phyloP scores from a whole-genome alignment of 352 stramenopile species.

The Aphanomyces euteiches region DNA sequence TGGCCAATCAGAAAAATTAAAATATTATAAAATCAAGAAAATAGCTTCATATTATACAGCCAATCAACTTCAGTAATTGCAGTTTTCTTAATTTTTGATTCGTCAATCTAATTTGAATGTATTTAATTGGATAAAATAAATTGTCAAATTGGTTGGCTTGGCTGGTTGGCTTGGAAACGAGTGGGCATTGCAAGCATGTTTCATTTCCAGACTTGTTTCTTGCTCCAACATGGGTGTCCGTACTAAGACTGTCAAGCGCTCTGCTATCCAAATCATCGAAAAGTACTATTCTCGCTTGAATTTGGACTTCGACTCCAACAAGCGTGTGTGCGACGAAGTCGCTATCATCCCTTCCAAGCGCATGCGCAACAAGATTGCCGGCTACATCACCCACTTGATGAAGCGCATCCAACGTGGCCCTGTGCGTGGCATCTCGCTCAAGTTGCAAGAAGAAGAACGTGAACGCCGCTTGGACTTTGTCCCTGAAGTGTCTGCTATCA shows the following conservation, averaged over 20 bases:
- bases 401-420: conserved; percentile 99
- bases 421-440: conserved; percentile 99
- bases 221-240: conserved; percentile 93
- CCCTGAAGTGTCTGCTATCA: conserved; percentile 94
- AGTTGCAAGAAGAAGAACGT: conserved; percentile 99
- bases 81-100: neutral
- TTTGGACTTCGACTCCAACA: conserved; percentile 99
- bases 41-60: too few relatives aligned
- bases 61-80: neutral
- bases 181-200: neutral
- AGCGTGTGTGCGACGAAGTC: conserved; percentile 95
- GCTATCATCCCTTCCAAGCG: conserved; percentile 99
- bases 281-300: conserved; percentile 99
- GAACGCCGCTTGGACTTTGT: conserved; percentile 99
- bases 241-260: conserved; percentile 99
- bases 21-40: neutral
- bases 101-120: neutral
- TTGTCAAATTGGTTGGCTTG: neutral
- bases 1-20: neutral
- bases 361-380: conserved; percentile 99
- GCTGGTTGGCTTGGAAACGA: neutral
- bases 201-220: conserved; percentile 31
- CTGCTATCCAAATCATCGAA: conserved; percentile 99
- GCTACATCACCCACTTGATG: conserved; percentile 99
- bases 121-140: neutral